Conservation (phyloP, 495 filamentous ascomycete species). For the Hypomontagnella monticulosa region DNA sequence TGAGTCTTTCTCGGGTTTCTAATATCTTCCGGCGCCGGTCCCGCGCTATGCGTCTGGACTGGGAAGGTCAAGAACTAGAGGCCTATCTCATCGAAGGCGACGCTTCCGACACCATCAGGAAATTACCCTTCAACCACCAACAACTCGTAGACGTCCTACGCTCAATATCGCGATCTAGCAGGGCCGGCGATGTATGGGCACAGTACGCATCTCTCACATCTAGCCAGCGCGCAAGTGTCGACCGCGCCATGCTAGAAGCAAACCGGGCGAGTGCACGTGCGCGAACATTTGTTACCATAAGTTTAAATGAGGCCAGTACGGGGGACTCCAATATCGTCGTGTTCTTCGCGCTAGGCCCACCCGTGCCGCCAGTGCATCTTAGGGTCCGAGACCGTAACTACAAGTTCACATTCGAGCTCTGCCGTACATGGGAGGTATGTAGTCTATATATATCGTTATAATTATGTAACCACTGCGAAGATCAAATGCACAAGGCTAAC, state of each 20-base stretch:
- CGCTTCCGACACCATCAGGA: background rate
- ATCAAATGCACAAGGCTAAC: background rate
- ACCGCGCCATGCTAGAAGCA: conserved; percentile 1
- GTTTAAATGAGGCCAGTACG: background rate
- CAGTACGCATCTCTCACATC: conserved; percentile 12
- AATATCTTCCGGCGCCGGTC: conserved; percentile 5
- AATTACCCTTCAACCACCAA: conserved; percentile 11
- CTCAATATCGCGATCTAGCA: background rate
- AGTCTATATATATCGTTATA: background rate
- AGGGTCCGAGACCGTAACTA: background rate
- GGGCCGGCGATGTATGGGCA: background rate
- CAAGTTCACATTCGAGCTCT: conserved; percentile 21
- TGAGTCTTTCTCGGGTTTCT: background rate
- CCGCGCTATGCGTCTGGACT: background rate
- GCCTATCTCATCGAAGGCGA: conserved; percentile 21
- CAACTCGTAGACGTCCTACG: background rate
- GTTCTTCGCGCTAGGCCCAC: conserved; percentile 5
- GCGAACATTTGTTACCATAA: conserved; percentile 18
- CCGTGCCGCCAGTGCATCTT: conserved; percentile 10
- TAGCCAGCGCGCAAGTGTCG: conserved; percentile 4
- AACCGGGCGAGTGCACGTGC: background rate
- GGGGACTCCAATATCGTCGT: background rate
- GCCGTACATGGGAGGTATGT: conserved; percentile 30
- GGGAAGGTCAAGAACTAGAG: conserved; percentile 18
- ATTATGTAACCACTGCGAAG: too few species aligned